Evolutionary conservation across 2,329 filamentous ascomycete species (phyloP), one percentile per base, ranked within the genome.

Genomic region (Rhynchosporium graminicola): DNA sequence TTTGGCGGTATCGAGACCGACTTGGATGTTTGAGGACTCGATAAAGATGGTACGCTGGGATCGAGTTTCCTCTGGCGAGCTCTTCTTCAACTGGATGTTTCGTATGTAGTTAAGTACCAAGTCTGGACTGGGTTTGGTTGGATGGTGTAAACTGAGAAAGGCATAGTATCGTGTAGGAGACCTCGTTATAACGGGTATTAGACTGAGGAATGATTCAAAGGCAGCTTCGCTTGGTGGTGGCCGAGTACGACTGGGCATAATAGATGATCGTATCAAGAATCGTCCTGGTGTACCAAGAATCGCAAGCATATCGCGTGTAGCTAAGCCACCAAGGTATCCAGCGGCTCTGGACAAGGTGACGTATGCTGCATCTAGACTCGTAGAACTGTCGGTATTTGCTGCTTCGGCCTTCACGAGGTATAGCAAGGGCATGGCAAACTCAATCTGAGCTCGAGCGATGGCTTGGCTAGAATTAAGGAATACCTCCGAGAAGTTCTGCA

Each of bases 1-100:
- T 5, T 65, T 69, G 29, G 71, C 69, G 8, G 71, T 63, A 38
- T 69, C 64, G 20, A 74, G 60, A 20, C 66, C 65, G 12, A 73
- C 57, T 1, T 61, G 33, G 15, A 72, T 69, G 15, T 60, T 42
- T 12, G 45, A 26, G 31, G 50, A 33, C 20, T 59, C 26, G 15
- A 46, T 50, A 47, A 28, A 46, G 29, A 29, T 26, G 10, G 31
- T 26, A 29, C 12, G 15, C 28, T 31, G n/a, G 15, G 20, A 55
- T 20, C 6, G 47, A 59, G 28, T 20, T 8, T 3, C 20, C 28
- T 7, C 15, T 12, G 29, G 8, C 10, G 15, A 3, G 13, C 20
- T 43, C 40, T 28, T 36, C 8, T 13, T 50, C 20, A 31, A n/a
- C 33, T 67, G 54, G 36, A 62, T 38, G 5, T 43, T 29, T 46